phyloP scores from a whole-genome alignment of 345 rosid genomes.

The Diplotaxis tenuifolia region DNA sequence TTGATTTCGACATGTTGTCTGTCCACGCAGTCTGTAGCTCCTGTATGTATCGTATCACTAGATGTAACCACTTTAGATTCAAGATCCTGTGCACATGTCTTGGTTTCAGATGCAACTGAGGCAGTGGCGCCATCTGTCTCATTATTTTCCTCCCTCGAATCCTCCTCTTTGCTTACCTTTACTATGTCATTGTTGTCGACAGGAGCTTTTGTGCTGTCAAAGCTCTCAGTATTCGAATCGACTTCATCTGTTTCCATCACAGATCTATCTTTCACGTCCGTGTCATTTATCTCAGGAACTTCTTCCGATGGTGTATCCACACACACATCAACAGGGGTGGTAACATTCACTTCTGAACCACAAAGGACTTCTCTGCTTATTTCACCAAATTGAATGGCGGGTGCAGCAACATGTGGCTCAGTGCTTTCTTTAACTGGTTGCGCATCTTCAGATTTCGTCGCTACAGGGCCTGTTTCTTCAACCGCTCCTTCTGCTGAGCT shows the following conservation, averaged over 20 bases:
- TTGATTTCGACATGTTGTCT: slow-evolving; percentile 30
- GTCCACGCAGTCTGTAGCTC: slow-evolving; percentile 14
- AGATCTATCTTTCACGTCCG: slow-evolving; percentile 17
- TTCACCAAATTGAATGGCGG: slow-evolving; percentile 12
- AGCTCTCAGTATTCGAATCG: background rate
- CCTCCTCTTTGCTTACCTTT: slow-evolving; percentile 3
- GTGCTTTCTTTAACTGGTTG: slow-evolving; percentile 22
- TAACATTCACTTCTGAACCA: slow-evolving; percentile 19
- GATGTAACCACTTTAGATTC: slow-evolving; percentile 29
- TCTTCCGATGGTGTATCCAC: slow-evolving; percentile 17
- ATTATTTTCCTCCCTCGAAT: background rate
- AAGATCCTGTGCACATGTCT: slow-evolving; percentile 19
- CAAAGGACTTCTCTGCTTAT: slow-evolving; percentile 23
- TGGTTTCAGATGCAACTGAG: slow-evolving; percentile 28
- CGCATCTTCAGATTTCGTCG: slow-evolving; percentile 17
- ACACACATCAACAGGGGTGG: slow-evolving; percentile 17
- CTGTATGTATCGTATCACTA: slow-evolving; percentile 22
- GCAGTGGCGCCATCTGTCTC: slow-evolving; percentile 14
- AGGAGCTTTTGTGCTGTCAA: slow-evolving; percentile 5
- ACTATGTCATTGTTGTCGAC: background rate
- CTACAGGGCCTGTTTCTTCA: slow-evolving; percentile 6
- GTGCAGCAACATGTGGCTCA: slow-evolving; percentile 13
- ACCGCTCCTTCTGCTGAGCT: slow-evolving; percentile 22
- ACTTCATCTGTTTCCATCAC: slow-evolving; percentile 15
- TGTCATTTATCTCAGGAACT: slow-evolving; percentile 5